Percentiles rank a stretch among this genome's conserved stretches.
These are phyloP conservation scores for Favolaschia claudopus DNA, from an alignment of 768 basidiomycete species.

Conservation along the genomic window DNA sequence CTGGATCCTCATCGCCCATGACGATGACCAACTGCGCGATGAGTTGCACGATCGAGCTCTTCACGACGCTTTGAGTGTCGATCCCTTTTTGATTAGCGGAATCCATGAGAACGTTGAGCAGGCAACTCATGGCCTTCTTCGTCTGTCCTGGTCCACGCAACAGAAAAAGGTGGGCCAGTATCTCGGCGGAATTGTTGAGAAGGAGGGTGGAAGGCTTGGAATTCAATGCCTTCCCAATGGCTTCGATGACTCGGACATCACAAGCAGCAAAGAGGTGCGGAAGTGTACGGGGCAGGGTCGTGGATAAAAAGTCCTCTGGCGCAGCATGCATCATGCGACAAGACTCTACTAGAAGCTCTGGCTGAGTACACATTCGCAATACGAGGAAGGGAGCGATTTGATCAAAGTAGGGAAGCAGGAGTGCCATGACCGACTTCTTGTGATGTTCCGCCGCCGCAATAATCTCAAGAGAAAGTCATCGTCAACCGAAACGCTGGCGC, in stretches of 20 bases:
- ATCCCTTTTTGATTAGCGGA: conserved; percentile 48
- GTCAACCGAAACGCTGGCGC: conserved; percentile 10
- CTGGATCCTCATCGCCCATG: conserved; percentile 73
- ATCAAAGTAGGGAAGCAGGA: conserved; percentile 75
- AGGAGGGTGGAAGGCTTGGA: conserved; percentile 57
- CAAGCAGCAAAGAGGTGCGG: conserved; percentile 73
- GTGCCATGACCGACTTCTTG: conserved; percentile 67
- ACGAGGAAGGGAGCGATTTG: conserved; percentile 73
- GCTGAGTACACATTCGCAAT: conserved; percentile 62
- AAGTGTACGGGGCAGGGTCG: conserved; percentile 69
- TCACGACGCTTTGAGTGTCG: conserved; percentile 61
- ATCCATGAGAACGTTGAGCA: conserved; percentile 63
- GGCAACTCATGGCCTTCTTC: conserved; percentile 65
- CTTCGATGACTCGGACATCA: conserved; percentile 64
- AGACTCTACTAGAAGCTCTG: conserved; percentile 64
- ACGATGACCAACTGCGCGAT: conserved; percentile 79
- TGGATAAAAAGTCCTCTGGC: conserved; percentile 66
- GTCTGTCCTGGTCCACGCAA: conserved; percentile 62
- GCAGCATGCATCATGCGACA: conserved; percentile 73
- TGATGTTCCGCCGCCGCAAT: conserved; percentile 61
- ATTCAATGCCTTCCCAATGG: conserved; percentile 62
- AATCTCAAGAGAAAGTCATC: conserved; percentile 52
- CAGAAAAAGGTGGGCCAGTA: conserved; percentile 74
- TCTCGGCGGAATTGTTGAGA: conserved; percentile 61
- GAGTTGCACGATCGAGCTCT: conserved; percentile 71